Evolutionary conservation across 345 rosid species (phyloP).

Genomic region (Psidium guajava): DNA sequence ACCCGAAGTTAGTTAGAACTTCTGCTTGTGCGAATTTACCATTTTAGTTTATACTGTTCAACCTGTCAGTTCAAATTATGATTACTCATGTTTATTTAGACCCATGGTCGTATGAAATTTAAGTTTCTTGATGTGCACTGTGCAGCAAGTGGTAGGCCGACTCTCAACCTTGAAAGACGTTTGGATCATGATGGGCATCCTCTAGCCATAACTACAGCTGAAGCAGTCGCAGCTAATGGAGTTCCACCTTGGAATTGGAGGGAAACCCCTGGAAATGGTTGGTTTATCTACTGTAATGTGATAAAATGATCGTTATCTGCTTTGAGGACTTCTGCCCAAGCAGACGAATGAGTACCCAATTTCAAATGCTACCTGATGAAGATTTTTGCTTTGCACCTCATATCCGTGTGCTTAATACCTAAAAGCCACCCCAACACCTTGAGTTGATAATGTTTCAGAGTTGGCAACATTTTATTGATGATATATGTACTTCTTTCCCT

Average conservation of each 20-base stretch:
- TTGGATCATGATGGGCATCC: slow-evolving; percentile 96
- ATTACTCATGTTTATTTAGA: background rate
- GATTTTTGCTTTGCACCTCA: background rate
- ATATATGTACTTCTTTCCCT: background rate
- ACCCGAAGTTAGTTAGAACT: background rate
- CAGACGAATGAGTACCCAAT: background rate
- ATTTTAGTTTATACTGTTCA: background rate
- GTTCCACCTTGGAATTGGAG: slow-evolving; percentile 99
- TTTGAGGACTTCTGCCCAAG: background rate
- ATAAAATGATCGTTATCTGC: background rate
- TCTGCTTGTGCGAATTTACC: background rate
- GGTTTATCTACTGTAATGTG: slow-evolving; percentile 4
- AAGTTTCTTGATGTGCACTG: slow-evolving; percentile 8
- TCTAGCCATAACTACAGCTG: slow-evolving; percentile 78
- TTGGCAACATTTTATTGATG: background rate
- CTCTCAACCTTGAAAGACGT: slow-evolving; percentile 90
- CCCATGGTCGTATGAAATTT: background rate
- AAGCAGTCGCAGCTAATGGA: slow-evolving; percentile 72
- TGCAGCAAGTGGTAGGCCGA: slow-evolving; percentile 71
- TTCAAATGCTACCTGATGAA: background rate
- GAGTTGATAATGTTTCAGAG: background rate
- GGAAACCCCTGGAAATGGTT: slow-evolving; percentile 86
- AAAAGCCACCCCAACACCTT: background rate
- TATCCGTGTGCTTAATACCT: background rate
- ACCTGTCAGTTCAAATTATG: background rate